phyloP scores from a whole-genome alignment of 2,329 filamentous ascomycete species.

The Coleophoma crateriformis region DNA sequence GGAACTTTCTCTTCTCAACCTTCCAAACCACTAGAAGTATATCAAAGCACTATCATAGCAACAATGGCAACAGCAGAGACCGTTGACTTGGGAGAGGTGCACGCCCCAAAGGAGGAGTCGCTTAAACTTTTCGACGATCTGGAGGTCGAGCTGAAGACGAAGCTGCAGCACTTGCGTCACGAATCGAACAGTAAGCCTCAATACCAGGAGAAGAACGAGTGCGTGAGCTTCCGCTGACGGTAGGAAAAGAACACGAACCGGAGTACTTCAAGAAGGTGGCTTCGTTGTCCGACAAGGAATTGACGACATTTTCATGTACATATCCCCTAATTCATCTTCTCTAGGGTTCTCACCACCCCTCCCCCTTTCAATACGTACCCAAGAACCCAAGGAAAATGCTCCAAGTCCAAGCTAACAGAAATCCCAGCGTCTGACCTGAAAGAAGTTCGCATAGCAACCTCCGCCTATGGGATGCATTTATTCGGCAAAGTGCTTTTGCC shows the following conservation, averaged over 20 bases:
- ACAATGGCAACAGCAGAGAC: constrained; percentile 38
- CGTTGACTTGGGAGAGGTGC: constrained; percentile 35
- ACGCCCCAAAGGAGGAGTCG: constrained; percentile 42
- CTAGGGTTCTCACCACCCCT: neutral
- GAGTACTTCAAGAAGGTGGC: constrained; percentile 47
- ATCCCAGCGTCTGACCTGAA: constrained; percentile 34
- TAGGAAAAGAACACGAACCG: constrained; percentile 41
- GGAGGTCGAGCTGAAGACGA: constrained; percentile 44
- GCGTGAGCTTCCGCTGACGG: too few relatives aligned
- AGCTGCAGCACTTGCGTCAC: constrained; percentile 42
- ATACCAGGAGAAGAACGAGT: too few relatives aligned
- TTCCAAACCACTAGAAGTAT: neutral
- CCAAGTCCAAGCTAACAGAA: constrained; percentile 13
- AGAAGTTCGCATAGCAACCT: constrained; percentile 37
- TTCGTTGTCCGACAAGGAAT: constrained; percentile 19
- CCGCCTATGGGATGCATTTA: constrained; percentile 42
- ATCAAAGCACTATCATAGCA: constrained; percentile 2
- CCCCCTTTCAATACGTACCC: too few relatives aligned
- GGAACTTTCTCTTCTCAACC: neutral
- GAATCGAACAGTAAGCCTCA: constrained; percentile 34
- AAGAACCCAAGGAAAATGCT: too few relatives aligned
- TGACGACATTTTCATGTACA: constrained; percentile 26
- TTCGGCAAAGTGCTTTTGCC: constrained; percentile 45
- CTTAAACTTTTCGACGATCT: constrained; percentile 43
- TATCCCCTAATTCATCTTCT: neutral